These are phyloP conservation scores for Daldinia bambusicola DNA, from an alignment of 495 filamentous ascomycete species.

Conservation along the genomic window DNA sequence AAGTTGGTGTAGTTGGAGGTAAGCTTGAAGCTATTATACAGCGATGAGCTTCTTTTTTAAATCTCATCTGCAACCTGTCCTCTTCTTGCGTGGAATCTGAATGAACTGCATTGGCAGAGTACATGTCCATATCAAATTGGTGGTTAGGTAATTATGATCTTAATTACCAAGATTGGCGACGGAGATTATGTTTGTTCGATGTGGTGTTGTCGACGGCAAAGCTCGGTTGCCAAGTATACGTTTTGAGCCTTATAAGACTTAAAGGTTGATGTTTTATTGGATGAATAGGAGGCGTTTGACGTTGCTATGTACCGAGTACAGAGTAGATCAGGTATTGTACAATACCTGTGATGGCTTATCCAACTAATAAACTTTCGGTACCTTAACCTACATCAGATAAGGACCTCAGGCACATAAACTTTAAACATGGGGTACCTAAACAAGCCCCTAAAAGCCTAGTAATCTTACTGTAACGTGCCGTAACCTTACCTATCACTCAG, in stretches of 20 bases:
- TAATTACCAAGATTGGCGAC: background rate
- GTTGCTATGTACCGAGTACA: background rate
- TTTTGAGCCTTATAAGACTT: slow-evolving; percentile 15
- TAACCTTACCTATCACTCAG: background rate
- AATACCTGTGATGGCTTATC: background rate
- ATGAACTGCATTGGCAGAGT: background rate
- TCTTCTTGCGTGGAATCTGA: background rate
- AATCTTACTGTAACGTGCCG: slow-evolving; percentile 34
- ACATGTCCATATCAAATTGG: background rate
- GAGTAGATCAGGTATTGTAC: background rate
- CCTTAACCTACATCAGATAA: background rate
- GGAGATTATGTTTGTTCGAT: background rate
- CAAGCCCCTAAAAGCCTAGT: slow-evolving; percentile 24
- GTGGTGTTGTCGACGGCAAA: slow-evolving; percentile 24
- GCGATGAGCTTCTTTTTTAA: background rate
- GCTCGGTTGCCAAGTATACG: slow-evolving; percentile 18
- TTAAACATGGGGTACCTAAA: slow-evolving; percentile 1
- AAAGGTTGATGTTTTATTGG: slow-evolving; percentile 19
- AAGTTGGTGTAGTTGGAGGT: background rate
- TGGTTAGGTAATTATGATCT: slow-evolving; percentile 17
- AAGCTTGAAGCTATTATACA: background rate
- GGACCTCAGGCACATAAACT: slow-evolving; percentile 9
- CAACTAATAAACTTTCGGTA: background rate
- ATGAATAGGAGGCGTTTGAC: background rate
- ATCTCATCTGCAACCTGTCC: background rate